phyloP scores from a whole-genome alignment of 306 rosid genomes.

The Rubus parviflorus region DNA sequence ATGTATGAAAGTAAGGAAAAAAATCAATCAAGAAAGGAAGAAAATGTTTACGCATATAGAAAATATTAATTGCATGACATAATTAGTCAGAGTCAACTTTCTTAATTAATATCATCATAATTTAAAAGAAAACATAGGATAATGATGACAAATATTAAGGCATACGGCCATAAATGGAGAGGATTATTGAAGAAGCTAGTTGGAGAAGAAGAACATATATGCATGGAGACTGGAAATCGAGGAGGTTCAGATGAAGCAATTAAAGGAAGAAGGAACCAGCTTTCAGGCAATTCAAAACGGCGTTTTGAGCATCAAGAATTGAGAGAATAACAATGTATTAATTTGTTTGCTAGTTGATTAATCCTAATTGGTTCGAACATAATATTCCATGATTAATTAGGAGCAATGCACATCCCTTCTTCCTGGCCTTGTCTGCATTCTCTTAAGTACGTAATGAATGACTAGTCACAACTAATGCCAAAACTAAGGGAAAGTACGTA shows the following conservation, averaged over 20 bases:
- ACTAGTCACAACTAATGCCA: not conserved
- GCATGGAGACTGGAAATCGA: not conserved
- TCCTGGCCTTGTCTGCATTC: too few relatives aligned
- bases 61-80: not conserved
- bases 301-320: not conserved
- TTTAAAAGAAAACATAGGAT: not conserved
- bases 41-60: not conserved
- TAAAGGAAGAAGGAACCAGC: not conserved
- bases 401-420: too few relatives aligned
- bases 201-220: not conserved
- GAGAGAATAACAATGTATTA: not conserved
- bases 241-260: not conserved
- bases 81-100: not conserved
- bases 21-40: not conserved
- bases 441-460: too few relatives aligned
- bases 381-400: not conserved
- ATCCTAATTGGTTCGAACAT: too few relatives aligned
- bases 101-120: not conserved
- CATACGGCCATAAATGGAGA: not conserved
- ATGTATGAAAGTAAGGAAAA: not conserved
- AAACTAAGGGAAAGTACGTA: not conserved
- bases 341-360: not conserved
- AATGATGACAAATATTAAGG: not conserved
- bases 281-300: not conserved
- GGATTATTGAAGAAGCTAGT: conserved; percentile 2